Evolutionary conservation across 2,329 filamentous ascomycete species (phyloP).

Genomic region (Emmonsiellopsis sp.): DNA sequence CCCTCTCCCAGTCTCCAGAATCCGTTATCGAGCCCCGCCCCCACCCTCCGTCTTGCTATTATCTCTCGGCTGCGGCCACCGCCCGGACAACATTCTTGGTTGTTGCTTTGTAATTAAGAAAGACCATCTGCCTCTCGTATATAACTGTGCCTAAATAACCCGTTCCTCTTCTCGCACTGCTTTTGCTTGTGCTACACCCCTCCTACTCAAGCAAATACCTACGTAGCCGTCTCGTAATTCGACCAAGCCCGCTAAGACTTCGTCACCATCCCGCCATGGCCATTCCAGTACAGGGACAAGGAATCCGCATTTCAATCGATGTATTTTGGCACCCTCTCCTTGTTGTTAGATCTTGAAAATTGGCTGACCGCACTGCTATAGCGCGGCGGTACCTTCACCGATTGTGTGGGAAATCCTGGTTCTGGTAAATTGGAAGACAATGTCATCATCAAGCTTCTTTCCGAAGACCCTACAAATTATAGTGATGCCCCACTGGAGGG

Average conservation of each 20-base stretch:
- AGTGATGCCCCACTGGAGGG: slow-evolving; percentile 83
- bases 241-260: not conserved
- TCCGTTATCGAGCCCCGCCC: not conserved
- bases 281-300: slow-evolving; percentile 9
- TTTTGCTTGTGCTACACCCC: too few relatives aligned
- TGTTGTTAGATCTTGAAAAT: not conserved
- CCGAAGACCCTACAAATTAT: slow-evolving; percentile 85
- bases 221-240: not conserved
- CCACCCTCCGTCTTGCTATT: not conserved
- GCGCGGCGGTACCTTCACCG: slow-evolving; percentile 84
- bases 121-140: too few relatives aligned
- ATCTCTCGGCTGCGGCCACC: too few relatives aligned
- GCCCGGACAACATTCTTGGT: too few relatives aligned
- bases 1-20: not conserved
- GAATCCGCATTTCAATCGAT: slow-evolving; percentile 29
- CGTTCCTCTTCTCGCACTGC: too few relatives aligned
- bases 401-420: slow-evolving; percentile 75
- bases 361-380: slow-evolving; percentile 21
- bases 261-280: slow-evolving; percentile 3
- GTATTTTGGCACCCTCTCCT: slow-evolving; percentile 14
- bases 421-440: slow-evolving; percentile 61
- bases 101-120: too few relatives aligned
- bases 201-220: too few relatives aligned
- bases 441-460: slow-evolving; percentile 77
- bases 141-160: too few relatives aligned